Percentiles rank a stretch among this genome's conserved stretches.
These are phyloP conservation scores for Dendrobium chrysotoxum DNA, from an alignment of 106 monocot genomes.

Conservation along the genomic window DNA sequence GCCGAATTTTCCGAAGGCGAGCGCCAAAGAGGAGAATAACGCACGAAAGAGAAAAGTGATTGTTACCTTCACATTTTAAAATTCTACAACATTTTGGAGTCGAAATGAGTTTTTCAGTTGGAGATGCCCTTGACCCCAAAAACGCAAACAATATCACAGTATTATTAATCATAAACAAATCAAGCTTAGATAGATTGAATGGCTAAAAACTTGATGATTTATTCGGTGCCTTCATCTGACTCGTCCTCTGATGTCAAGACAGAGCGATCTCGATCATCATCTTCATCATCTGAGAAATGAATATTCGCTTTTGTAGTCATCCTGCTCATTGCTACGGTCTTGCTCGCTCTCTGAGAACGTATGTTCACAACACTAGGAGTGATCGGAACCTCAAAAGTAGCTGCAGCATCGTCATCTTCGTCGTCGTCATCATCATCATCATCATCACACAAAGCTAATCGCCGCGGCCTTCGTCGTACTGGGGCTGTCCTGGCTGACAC, in stretches of 20 bases:
- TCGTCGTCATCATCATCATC: conserved; percentile 15
- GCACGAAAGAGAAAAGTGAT: too few species aligned
- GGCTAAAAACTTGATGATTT: not conserved
- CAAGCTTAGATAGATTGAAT: not conserved
- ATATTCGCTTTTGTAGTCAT: conserved; percentile 23
- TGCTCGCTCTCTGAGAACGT: conserved; percentile 79
- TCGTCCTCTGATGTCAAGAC: conserved; percentile 48
- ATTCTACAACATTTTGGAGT: too few species aligned
- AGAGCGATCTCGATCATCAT: conserved; percentile 32
- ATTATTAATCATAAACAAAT: too few species aligned
- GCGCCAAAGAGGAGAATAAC: too few species aligned
- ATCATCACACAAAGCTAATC: conserved; percentile 11
- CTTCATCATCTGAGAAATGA: conserved; percentile 22
- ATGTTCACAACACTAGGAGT: conserved; percentile 26
- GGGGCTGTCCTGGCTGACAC: conserved; percentile 40
- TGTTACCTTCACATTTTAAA: too few species aligned
- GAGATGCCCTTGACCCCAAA: too few species aligned
- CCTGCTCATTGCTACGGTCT: conserved; percentile 72
- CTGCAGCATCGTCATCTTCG: conserved; percentile 9
- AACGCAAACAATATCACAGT: too few species aligned
- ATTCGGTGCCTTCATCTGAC: conserved; percentile 34
- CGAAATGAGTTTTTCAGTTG: too few species aligned
- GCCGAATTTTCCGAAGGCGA: too few species aligned
- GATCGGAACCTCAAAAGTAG: conserved; percentile 10
- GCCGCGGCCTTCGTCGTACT: conserved; percentile 33